Evolutionary conservation across 306 rosid species (phyloP).

Genomic region (Hylodesmum podocarpum): DNA sequence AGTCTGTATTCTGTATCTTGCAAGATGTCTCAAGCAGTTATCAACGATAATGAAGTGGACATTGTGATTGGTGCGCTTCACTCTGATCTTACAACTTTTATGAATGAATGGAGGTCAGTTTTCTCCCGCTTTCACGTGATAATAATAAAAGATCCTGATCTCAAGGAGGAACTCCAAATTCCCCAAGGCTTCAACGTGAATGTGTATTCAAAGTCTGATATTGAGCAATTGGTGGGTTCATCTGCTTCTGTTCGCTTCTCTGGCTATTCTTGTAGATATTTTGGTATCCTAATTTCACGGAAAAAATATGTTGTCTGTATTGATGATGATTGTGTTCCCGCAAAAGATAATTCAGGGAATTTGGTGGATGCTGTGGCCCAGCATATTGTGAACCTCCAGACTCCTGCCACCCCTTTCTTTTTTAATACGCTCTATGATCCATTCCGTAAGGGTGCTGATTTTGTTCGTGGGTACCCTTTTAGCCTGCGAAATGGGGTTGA

Average conservation of each 20-base stretch:
- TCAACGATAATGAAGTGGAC: constrained; percentile 69
- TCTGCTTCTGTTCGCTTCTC: constrained; percentile 65
- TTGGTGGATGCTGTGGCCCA: constrained; percentile 70
- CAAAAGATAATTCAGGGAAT: constrained; percentile 59
- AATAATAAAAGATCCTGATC: constrained; percentile 84
- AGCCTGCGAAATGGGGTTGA: constrained; percentile 86
- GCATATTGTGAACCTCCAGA: constrained; percentile 74
- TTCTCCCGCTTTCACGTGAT: constrained; percentile 82
- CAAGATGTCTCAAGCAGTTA: constrained; percentile 69
- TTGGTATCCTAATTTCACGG: constrained; percentile 79
- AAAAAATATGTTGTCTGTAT: constrained; percentile 81
- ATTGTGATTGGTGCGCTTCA: constrained; percentile 83
- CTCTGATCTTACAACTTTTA: constrained; percentile 63
- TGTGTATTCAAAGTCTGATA: constrained; percentile 65
- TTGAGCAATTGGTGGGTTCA: constrained; percentile 68
- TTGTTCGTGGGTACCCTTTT: constrained; percentile 99
- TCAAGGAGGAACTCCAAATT: constrained; percentile 68
- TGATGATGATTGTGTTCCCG: constrained; percentile 93
- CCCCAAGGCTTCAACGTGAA: constrained; percentile 73
- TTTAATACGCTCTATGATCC: constrained; percentile 98
- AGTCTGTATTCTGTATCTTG: constrained; percentile 23
- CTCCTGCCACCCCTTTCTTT: constrained; percentile 99
- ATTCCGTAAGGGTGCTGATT: constrained; percentile 84
- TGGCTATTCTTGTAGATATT: constrained; percentile 94
- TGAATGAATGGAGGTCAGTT: constrained; percentile 82